Conservation (phyloP, 495 filamentous ascomycete species). For the Daldinia grandis region DNA sequence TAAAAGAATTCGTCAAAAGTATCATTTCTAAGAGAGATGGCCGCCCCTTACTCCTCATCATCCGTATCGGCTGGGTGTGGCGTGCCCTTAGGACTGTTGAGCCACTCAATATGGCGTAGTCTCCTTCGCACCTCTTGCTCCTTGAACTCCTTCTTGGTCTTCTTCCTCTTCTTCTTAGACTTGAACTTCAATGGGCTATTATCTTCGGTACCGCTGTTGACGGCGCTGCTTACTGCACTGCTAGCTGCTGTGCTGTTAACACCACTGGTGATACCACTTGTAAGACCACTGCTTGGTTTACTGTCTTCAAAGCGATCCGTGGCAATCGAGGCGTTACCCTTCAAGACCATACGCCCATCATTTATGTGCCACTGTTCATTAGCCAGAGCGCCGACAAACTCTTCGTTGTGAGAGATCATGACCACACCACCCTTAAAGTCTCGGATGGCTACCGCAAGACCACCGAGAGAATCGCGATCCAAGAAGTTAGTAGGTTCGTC, state of each 20-base stretch:
- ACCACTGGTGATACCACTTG: slow-evolving; percentile 57
- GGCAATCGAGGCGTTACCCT: slow-evolving; percentile 75
- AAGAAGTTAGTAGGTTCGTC: slow-evolving; percentile 99
- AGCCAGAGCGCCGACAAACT: slow-evolving; percentile 95
- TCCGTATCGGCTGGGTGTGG: slow-evolving; percentile 81
- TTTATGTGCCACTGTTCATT: slow-evolving; percentile 94
- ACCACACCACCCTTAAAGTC: slow-evolving; percentile 98
- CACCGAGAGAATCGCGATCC: slow-evolving; percentile 95
- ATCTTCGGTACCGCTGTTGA: slow-evolving; percentile 86
- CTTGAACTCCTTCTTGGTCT: slow-evolving; percentile 95
- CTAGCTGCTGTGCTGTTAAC: slow-evolving; percentile 67
- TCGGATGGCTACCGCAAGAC: slow-evolving; percentile 92
- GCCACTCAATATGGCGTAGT: slow-evolving; percentile 95
- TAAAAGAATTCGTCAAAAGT: slow-evolving; percentile 12
- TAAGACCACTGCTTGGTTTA: slow-evolving; percentile 67
- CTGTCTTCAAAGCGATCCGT: slow-evolving; percentile 88
- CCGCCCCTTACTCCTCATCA: slow-evolving; percentile 66
- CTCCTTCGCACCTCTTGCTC: slow-evolving; percentile 87
- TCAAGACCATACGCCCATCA: slow-evolving; percentile 84
- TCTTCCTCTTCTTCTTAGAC: slow-evolving; percentile 94
- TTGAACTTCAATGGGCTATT: slow-evolving; percentile 84
- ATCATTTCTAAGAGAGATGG: slow-evolving; percentile 7
- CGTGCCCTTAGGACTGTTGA: slow-evolving; percentile 79
- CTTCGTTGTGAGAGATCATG: slow-evolving; percentile 99
- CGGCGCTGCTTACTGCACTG: slow-evolving; percentile 71